phyloP scores from a whole-genome alignment of 2,329 filamentous ascomycete species.

The Aspergillus piperis region DNA sequence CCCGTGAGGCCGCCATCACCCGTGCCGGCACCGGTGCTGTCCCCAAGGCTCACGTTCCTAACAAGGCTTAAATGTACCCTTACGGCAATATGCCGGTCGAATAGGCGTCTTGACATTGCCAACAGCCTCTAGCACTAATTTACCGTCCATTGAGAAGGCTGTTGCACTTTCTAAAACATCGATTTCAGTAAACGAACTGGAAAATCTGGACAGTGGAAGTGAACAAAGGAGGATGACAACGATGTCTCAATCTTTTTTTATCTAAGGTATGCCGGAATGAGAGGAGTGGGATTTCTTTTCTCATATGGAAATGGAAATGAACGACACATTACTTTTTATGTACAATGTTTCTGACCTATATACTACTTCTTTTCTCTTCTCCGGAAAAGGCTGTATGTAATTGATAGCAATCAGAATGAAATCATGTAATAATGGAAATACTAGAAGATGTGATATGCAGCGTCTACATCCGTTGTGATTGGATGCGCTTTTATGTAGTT shows the following conservation, averaged over 20 bases:
- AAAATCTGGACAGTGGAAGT: background rate
- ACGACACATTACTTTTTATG: conserved; percentile 15
- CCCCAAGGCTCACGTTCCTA: conserved; percentile 37
- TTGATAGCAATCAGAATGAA: conserved; percentile 10
- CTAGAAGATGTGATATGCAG: conserved; percentile 6
- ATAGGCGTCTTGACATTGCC: background rate
- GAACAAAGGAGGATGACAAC: background rate
- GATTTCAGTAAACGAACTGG: background rate
- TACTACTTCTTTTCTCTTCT: conserved; percentile 11
- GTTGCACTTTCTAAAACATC: background rate
- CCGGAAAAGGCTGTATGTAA: conserved; percentile 10
- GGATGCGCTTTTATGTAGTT: too few species aligned
- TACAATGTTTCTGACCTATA: conserved; percentile 23
- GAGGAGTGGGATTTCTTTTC: background rate
- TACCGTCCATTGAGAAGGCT: background rate
- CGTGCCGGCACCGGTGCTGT: conserved; percentile 36
- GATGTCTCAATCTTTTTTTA: background rate
- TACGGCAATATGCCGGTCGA: background rate
- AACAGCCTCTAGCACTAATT: too few species aligned
- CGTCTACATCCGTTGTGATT: too few species aligned
- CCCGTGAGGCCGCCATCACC: conserved; percentile 54
- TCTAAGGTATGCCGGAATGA: background rate
- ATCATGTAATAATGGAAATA: conserved; percentile 25
- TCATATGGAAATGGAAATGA: background rate
- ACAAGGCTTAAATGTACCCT: conserved; percentile 29